phyloP scores from a whole-genome alignment of 169 alveolate genomes.

The Cryptosporidium baileyi region DNA sequence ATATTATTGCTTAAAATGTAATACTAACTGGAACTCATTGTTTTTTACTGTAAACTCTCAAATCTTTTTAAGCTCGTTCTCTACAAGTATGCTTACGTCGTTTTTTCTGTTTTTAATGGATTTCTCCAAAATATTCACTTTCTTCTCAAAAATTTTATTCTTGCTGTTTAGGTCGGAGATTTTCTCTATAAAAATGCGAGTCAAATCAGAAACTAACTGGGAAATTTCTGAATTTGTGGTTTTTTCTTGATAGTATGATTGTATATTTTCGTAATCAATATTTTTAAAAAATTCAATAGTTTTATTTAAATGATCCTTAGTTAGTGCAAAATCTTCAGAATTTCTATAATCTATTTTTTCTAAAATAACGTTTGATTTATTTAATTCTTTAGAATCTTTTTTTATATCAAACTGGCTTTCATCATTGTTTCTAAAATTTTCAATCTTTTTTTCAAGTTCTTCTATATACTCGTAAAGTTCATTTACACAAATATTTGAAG shows the following conservation, averaged over 20 bases:
- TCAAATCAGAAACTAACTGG: neutral
- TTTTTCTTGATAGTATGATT: neutral
- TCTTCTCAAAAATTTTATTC: slow-evolving; percentile 7
- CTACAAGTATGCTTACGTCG: slow-evolving; percentile 1
- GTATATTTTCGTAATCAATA: neutral
- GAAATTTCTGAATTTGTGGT: neutral
- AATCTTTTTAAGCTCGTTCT: neutral
- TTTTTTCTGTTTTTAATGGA: slow-evolving; percentile 50
- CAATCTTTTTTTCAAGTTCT: slow-evolving; percentile 28
- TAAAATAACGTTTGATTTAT: neutral
- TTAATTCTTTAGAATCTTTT: neutral
- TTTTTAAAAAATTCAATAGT: neutral
- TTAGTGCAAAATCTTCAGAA: neutral
- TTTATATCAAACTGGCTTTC: neutral
- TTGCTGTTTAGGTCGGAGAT: neutral
- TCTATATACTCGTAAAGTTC: slow-evolving; percentile 42
- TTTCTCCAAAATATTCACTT: slow-evolving; percentile 26
- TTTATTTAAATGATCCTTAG: neutral
- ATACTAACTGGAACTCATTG: slow-evolving; percentile 21
- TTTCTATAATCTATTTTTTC: neutral
- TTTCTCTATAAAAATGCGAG: neutral
- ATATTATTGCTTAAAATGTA: slow-evolving; percentile 61
- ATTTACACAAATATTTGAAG: neutral
- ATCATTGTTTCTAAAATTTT: neutral
- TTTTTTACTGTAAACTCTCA: neutral